These are phyloP conservation scores for Abortiporus biennis DNA, from an alignment of 1,284 basidiomycete genomes.

Conservation along the genomic window DNA sequence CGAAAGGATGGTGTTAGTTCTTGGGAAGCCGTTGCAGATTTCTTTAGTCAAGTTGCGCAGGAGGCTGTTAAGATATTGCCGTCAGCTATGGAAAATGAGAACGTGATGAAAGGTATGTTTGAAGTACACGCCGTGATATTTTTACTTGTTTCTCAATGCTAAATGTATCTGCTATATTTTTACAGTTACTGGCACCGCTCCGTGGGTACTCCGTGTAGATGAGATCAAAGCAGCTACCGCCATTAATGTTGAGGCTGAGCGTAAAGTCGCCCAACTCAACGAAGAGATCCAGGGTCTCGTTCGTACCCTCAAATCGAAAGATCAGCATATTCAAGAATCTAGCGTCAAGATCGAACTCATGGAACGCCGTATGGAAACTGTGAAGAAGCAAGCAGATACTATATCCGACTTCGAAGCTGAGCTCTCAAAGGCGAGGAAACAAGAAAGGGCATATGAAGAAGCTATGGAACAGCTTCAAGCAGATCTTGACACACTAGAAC, in stretches of 20 bases:
- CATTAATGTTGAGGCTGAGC: constrained; percentile 89
- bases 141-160: not conserved
- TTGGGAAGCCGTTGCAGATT: constrained; percentile 74
- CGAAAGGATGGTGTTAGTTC: constrained; percentile 57
- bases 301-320: constrained; percentile 78
- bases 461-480: constrained; percentile 90
- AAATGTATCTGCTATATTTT: too few relatives aligned
- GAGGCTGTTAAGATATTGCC: constrained; percentile 71
- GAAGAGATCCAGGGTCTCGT: constrained; percentile 88
- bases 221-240: constrained; percentile 81
- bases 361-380: constrained; percentile 86
- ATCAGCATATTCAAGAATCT: constrained; percentile 86
- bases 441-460: constrained; percentile 86
- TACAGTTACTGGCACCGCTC: constrained; percentile 70
- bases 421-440: constrained; percentile 75
- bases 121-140: not conserved
- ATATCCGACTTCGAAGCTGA: constrained; percentile 80
- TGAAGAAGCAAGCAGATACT: constrained; percentile 83
- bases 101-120: constrained; percentile 67
- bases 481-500: constrained; percentile 82
- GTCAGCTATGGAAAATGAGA: constrained; percentile 69
- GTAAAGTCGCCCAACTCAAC: constrained; percentile 76
- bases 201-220: constrained; percentile 87
- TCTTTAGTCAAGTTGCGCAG: constrained; percentile 62
- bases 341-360: constrained; percentile 92